A percentile compares a stretch with the other conserved stretches of the same genome.
These are phyloP conservation scores for Curvularia lunata DNA, from an alignment of 2,329 filamentous ascomycete genomes.

Conservation along the genomic window DNA sequence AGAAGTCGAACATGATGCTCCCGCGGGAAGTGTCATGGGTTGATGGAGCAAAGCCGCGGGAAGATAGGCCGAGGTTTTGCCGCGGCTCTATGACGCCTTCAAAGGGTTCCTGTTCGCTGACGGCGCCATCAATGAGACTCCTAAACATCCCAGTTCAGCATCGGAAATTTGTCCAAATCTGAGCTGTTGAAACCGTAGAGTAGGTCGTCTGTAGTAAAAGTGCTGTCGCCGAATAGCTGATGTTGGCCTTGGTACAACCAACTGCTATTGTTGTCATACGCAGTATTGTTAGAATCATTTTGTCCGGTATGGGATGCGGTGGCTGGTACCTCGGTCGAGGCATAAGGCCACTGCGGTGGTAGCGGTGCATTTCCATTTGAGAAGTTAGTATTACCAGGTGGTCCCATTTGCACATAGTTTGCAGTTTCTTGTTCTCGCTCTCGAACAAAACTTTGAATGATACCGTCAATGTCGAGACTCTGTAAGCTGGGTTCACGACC, in stretches of 20 bases:
- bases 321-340: not conserved
- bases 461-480: slow-evolving; percentile 52
- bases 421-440: slow-evolving; percentile 32
- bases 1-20: not conserved
- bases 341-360: slow-evolving; percentile 1
- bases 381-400: not conserved
- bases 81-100: not conserved
- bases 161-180: slow-evolving; percentile 32
- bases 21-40: not conserved
- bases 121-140: not conserved
- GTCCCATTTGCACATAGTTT: not conserved
- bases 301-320: not conserved
- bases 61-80: slow-evolving; percentile 3
- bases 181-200: slow-evolving; percentile 38
- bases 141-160: slow-evolving; percentile 11
- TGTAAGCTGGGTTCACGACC: slow-evolving; percentile 31
- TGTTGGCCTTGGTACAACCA: slow-evolving; percentile 22
- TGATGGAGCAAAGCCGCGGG: not conserved
- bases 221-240: slow-evolving; percentile 20
- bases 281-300: not conserved
- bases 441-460: slow-evolving; percentile 53
- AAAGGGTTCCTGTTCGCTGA: not conserved
- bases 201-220: slow-evolving; percentile 32
- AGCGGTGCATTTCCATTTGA: not conserved
- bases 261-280: slow-evolving; percentile 20